Base-by-base conservation (phyloP, 2,329 filamentous ascomycete species). In the Diaporthe citri region DNA sequence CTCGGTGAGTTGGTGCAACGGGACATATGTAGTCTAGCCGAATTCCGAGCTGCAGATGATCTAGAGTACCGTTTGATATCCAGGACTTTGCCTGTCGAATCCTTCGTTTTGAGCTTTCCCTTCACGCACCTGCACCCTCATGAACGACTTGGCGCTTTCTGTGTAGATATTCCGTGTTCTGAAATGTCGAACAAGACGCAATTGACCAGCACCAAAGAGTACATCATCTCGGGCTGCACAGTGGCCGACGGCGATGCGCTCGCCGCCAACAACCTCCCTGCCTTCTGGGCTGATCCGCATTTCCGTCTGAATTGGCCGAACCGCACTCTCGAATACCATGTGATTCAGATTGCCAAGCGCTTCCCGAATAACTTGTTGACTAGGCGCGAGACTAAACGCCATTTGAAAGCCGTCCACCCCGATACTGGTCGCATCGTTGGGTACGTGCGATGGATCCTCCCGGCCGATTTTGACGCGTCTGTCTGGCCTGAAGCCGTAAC, bases 361-460 rank as follows among this genome's bases (percentile, higher is more conserved):
- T 57, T 64, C 34, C 71, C 59, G 25, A 13, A 56, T 56, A 73
- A 66, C 60, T 52, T 77, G 57, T 41, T 77, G 34, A 43, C 67
- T 39, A 28, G 62, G 59, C 77, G 77, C 25, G 72, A 60, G 31
- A 72, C 55, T 8, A 41, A 48, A 25, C 78, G 78, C 15, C 77
- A 80, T 71, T 51, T 75, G 46, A 78, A 76, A 56, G 78, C 76
- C 46, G 75, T 80, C 41, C 64, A 79, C 55, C 46, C 69, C n/a
- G 64, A 41, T 34, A 79, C 78, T 34, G 76, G 77, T 36, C 55
- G 74, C 31, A 56, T 79, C 28, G 59, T 78, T 10, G 78, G 78
- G 2, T 79, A 78, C 60, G 76, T 72, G 31, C 75, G 78, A 17
- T 80, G 78, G 78, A 36, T 72, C 31, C 67, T 79, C 3, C 78